Evolutionary conservation across 345 rosid genomes (phyloP), one percentile per base, ranked within the genome.

Genomic region (Sisymbrium irio): DNA sequence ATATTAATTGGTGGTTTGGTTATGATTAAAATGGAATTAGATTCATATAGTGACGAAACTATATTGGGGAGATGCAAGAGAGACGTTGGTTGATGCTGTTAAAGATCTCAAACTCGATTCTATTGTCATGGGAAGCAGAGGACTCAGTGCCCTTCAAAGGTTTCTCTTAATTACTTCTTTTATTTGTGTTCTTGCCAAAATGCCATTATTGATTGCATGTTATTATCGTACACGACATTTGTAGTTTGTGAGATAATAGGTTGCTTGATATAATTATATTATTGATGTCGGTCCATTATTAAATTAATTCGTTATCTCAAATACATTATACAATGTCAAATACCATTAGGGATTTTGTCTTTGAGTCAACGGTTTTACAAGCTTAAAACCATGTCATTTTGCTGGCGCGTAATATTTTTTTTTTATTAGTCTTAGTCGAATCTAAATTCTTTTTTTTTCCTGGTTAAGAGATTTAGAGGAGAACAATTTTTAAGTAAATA

Each of bases 61-160:
- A 25, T 96, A 96, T 76, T 89, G 93, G 92, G 99, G 97, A 63
- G 97, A 96, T 51, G 88, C 98, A 2, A 89, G 99, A 67, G 99
- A 96, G 73, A 86, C 80, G 80, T 77, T 96, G 7, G 67, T 96
- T 3, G 91, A 92, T 53, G 90, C 98, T 0, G 59, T 84, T 47
- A 85, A 84, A 37, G 96, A 84, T 79, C 88, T 92, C 62, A 90
- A 96, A 67, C 83, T 96, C 60, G 98, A 96, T 50, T 89, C 90
- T 40, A 9, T 96, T 62, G 88, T 90, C 46, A 85, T 96, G 90
- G 99, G 98, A 69, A 90, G 96, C 88, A 82, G 99, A 82, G 99
- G 98, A 53, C 97, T 89, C 7, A 87, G 91, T 64, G 85, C 95
- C n/a, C 80, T 96, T 25, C 74, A 77, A 74, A 92, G 99, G 99